Evolutionary conservation across 2,329 filamentous ascomycete species (phyloP), one percentile per base, ranked within the genome.

Genomic region (Talaromyces sp.): DNA sequence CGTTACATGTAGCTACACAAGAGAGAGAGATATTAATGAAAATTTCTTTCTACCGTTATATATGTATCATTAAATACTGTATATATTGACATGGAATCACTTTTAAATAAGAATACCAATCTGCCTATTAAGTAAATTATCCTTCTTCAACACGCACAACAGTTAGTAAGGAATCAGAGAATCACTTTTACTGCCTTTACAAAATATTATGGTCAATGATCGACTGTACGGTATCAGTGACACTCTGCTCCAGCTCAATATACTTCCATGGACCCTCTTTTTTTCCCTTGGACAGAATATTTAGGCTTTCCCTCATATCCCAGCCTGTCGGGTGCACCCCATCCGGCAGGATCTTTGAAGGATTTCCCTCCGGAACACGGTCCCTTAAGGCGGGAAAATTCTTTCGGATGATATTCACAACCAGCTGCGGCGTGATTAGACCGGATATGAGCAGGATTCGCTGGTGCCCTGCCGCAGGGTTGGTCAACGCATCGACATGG

Each of bases 401-500:
- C 16, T 43, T n/a, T 19, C 41, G 41, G 9, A 43, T n/a, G 41
- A 43, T 43, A 43, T 43, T 43, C 16, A 43, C 41, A 0, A 43
- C 41, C 41, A 43, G 5, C 41, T 43, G 41, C 16, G 41, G 41
- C 2, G 41, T 43, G 16, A 43, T 43, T 3, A 43, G 16, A 3
- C 41, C 41, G 16, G 41, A n/a, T n/a, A 43, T n/a, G 16, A 43
- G 41, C 41, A 43, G 8, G 8, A 43, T 43, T 1, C 41, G 14
- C 11, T 13, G 56, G 10, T 10, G n/a, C 56, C 35, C 35, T 24
- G 56, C 56, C 14, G 56, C 56, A 14, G 35, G 56, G 41, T 59
- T 59, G 14, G 56, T 59, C 56, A 59, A 39, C 24, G 56, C 35
- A 43, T 59, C 33, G 56, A 59, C 56, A 43, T 59, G 56, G 35